Percentiles rank a stretch among this genome's conserved stretches.
Evolutionary conservation across 257 asterid species (phyloP).

Genomic region (Salvia splendens): DNA sequence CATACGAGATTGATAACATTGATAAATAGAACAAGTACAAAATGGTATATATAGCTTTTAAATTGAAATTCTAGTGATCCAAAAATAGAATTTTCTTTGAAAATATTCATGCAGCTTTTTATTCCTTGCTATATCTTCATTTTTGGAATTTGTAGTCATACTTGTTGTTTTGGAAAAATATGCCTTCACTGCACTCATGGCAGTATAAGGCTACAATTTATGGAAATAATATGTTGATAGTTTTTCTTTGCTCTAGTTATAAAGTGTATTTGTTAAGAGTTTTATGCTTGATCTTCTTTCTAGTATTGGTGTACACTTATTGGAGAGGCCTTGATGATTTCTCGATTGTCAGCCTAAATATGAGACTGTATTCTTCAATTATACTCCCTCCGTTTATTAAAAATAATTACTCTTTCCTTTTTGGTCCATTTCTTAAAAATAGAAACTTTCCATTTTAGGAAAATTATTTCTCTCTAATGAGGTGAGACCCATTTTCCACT

Average conservation of each 20-base stretch:
- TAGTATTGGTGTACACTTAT: slow-evolving; percentile 1
- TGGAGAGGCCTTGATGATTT: not conserved
- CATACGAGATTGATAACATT: not conserved
- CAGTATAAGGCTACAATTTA: slow-evolving; percentile 7
- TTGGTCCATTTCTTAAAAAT: too few species aligned
- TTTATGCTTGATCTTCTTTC: not conserved
- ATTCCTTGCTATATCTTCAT: slow-evolving; percentile 12
- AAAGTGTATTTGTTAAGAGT: slow-evolving; percentile 17
- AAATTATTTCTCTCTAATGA: too few species aligned
- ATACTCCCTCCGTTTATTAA: too few species aligned
- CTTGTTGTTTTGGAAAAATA: not conserved
- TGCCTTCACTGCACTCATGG: slow-evolving; percentile 11
- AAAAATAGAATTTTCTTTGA: not conserved
- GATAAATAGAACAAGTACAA: not conserved
- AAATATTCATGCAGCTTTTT: not conserved
- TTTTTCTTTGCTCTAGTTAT: slow-evolving; percentile 10
- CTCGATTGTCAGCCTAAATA: slow-evolving; percentile 1
- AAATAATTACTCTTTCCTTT: too few species aligned
- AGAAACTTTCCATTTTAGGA: too few species aligned
- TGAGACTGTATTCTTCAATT: not conserved
- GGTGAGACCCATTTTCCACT: too few species aligned
- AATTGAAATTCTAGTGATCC: slow-evolving; percentile 1
- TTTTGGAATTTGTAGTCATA: slow-evolving; percentile 1
- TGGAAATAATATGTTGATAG: slow-evolving; percentile 8
- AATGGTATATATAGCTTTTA: not conserved